Conservation (phyloP, 2,329 filamentous ascomycete genomes). For the Colletotrichum plurivorum region DNA sequence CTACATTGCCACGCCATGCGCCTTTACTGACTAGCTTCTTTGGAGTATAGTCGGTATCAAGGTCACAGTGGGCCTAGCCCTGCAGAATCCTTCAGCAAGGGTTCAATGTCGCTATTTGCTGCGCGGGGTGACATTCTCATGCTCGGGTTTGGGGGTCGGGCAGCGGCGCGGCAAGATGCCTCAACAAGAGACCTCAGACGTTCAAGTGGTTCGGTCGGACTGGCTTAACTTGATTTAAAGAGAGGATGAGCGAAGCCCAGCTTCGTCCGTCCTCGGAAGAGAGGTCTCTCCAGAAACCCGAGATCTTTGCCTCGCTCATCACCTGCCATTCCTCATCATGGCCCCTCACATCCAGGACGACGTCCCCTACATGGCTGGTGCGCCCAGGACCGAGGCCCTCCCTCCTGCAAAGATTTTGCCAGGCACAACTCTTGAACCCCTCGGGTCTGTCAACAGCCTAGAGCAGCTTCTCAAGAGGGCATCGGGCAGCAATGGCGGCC, state of each 20-base stretch:
- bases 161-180: too few species aligned
- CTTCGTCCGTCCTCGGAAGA: neutral
- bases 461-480: slow-evolving; percentile 5
- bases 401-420: neutral
- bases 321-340: neutral
- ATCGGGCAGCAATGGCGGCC: neutral
- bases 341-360: neutral
- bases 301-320: neutral
- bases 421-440: neutral
- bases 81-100: neutral
- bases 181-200: too few species aligned
- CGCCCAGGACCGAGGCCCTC: neutral
- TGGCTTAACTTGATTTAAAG: too few species aligned
- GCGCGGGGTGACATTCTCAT: too few species aligned
- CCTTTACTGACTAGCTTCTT: neutral
- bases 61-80: neutral
- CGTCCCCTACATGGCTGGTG: neutral
- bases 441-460: neutral
- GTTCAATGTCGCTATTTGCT: neutral
- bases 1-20: neutral
- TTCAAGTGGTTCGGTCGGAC: too few species aligned
- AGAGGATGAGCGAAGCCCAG: too few species aligned
- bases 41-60: neutral
- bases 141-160: too few species aligned
- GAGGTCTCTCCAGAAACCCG: neutral